Percentiles rank a stretch among this genome's conserved stretches.
These are phyloP conservation scores for Clathrospora elynae DNA, from an alignment of 2,329 filamentous ascomycete species.

Conservation along the genomic window DNA sequence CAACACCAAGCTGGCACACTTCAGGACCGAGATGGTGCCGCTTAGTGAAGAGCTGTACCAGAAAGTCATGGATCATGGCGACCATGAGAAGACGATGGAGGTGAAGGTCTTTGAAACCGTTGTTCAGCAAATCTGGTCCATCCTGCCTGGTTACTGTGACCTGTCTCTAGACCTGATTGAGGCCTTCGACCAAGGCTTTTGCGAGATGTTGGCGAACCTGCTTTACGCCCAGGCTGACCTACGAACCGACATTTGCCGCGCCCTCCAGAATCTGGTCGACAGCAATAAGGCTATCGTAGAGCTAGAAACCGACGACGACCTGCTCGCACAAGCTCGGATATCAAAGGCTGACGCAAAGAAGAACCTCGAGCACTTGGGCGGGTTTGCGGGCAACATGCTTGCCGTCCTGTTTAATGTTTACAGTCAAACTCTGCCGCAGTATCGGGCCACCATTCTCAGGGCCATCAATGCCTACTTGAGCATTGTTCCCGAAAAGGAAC, in stretches of 20 bases:
- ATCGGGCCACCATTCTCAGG: slow-evolving; percentile 85
- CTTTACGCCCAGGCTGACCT: slow-evolving; percentile 91
- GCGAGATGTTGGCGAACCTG: slow-evolving; percentile 87
- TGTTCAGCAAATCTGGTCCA: slow-evolving; percentile 93
- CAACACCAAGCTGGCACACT: slow-evolving; percentile 86
- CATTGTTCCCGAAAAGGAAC: slow-evolving; percentile 69
- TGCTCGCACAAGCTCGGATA: slow-evolving; percentile 78
- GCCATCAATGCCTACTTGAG: slow-evolving; percentile 95
- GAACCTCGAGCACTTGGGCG: slow-evolving; percentile 80
- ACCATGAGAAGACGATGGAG: slow-evolving; percentile 88
- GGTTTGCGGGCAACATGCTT: slow-evolving; percentile 83
- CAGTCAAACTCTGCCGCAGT: slow-evolving; percentile 91
- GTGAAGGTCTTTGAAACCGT: slow-evolving; percentile 97
- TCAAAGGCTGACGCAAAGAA: slow-evolving; percentile 74
- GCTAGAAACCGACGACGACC: slow-evolving; percentile 70
- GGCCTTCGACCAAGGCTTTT: slow-evolving; percentile 85
- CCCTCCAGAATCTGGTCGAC: slow-evolving; percentile 84
- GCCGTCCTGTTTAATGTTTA: slow-evolving; percentile 99
- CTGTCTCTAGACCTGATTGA: slow-evolving; percentile 73
- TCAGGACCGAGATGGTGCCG: slow-evolving; percentile 83
- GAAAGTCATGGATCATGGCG: slow-evolving; percentile 79
- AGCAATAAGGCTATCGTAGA: slow-evolving; percentile 83
- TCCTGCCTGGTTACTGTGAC: slow-evolving; percentile 92
- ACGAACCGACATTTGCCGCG: slow-evolving; percentile 83
- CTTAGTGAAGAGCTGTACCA: slow-evolving; percentile 91